Conservation (phyloP, 208 protist species). For the Wallacemonas sp. region DNA sequence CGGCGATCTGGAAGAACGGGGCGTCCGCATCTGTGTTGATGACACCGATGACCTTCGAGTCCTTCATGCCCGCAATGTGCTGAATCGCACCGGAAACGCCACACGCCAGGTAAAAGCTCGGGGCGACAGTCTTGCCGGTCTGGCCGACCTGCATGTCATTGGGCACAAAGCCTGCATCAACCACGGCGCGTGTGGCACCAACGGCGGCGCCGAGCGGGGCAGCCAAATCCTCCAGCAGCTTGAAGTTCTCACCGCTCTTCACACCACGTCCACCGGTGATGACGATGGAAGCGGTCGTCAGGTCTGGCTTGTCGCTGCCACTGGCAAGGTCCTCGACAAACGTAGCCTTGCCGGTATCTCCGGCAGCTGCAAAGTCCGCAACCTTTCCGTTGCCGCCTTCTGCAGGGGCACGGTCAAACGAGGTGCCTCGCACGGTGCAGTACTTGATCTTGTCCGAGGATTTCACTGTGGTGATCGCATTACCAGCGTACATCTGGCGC, state of each 20-base stretch:
- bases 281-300: slow-evolving; percentile 90
- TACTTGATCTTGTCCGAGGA: slow-evolving; percentile 92
- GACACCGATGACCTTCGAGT: slow-evolving; percentile 96
- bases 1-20: slow-evolving; percentile 97
- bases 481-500: slow-evolving; percentile 97
- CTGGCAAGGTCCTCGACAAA: slow-evolving; percentile 61
- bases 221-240: slow-evolving; percentile 95
- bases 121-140: slow-evolving; percentile 98
- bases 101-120: slow-evolving; percentile 97
- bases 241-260: slow-evolving; percentile 97
- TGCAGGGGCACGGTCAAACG: slow-evolving; percentile 65
- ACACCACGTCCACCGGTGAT: slow-evolving; percentile 96
- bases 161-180: slow-evolving; percentile 93
- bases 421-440: slow-evolving; percentile 94
- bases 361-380: slow-evolving; percentile 35
- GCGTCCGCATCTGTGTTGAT: slow-evolving; percentile 98
- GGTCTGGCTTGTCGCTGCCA: slow-evolving; percentile 92
- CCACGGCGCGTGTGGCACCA: slow-evolving; percentile 97
- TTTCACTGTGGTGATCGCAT: slow-evolving; percentile 95
- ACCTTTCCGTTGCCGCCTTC: slow-evolving; percentile 49
- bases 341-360: slow-evolving; percentile 30
- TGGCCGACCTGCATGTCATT: slow-evolving; percentile 98
- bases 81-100: slow-evolving; percentile 97
- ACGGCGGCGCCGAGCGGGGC: slow-evolving; percentile 93
- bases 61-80: slow-evolving; percentile 98